These are phyloP conservation scores for Starmera stellimalicola DNA, from an alignment of 1,139 yeast genomes.

Conservation along the genomic window DNA sequence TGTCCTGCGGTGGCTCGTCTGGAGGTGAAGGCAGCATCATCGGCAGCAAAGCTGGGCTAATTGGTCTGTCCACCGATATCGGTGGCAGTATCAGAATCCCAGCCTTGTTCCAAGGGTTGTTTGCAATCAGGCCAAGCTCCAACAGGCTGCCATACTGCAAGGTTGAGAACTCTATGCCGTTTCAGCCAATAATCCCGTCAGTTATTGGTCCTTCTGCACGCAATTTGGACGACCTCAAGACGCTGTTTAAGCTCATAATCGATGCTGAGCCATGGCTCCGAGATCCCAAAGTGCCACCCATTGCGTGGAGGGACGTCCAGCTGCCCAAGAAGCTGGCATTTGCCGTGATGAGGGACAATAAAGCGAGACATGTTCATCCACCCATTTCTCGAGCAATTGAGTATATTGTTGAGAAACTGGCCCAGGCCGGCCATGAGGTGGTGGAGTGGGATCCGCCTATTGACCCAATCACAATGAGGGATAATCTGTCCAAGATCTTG, in stretches of 20 bases:
- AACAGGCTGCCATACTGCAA: slow-evolving; percentile 41
- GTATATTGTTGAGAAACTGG: slow-evolving; percentile 22
- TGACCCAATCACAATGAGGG: slow-evolving; percentile 14
- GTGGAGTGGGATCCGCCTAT: slow-evolving; percentile 1
- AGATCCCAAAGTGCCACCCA: slow-evolving; percentile 41
- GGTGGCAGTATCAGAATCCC: slow-evolving; percentile 60
- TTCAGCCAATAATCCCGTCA: slow-evolving; percentile 45
- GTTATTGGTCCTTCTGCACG: slow-evolving; percentile 52
- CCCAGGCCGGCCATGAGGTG: slow-evolving; percentile 21
- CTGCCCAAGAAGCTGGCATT: slow-evolving; percentile 25
- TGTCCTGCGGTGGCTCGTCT: slow-evolving; percentile 44
- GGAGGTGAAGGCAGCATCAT: slow-evolving; percentile 43
- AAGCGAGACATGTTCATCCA: slow-evolving; percentile 26
- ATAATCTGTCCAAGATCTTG: slow-evolving; percentile 27
- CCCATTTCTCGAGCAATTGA: slow-evolving; percentile 36
- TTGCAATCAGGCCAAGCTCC: slow-evolving; percentile 42
- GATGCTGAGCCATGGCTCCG: slow-evolving; percentile 45
- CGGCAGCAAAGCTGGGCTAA: slow-evolving; percentile 43
- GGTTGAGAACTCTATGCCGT: slow-evolving; percentile 44
- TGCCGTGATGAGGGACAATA: slow-evolving; percentile 21
- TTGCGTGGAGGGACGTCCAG: slow-evolving; percentile 46
- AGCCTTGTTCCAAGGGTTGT: slow-evolving; percentile 43
- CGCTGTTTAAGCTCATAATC: slow-evolving; percentile 46
- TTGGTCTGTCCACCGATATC: slow-evolving; percentile 56
- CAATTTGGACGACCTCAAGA: slow-evolving; percentile 53